Evolutionary conservation across 768 basidiomycete genomes (phyloP), one percentile per base, ranked within the genome.

Genomic region (Suillus bovinus): DNA sequence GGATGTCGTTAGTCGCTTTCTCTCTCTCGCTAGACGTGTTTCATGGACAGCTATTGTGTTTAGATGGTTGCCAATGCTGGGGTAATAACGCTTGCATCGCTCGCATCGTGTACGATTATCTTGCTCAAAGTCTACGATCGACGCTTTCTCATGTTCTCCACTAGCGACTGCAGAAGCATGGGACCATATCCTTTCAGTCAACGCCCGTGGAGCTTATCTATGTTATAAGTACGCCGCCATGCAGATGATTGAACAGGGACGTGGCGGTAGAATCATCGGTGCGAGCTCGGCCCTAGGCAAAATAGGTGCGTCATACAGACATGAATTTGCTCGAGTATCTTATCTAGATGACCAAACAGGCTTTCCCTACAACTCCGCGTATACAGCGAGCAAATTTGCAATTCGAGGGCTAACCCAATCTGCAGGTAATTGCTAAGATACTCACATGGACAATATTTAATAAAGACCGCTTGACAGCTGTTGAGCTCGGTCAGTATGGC

Each of bases 161-260:
- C 38, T 36, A 76, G 83, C 76, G 5, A 68, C 70, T 4, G 52
- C 74, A 1, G 73, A 78, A 10, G 71, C 78, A 0, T 81, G 75
- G 78, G 78, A 86, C 67, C 72, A 67, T 68, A 44, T 74, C 8
- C 73, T 82, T 63, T 74, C 78, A 5, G 74, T 88, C 66, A 89
- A 89, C 66, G 76, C 81, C 63, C 80, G 83, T 59, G 86, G 86
- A 41, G 74, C 80, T 2, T 87, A 84, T 74, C 78, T 84, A 63
- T 88, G 84, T 69, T 88, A 88, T 50, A 85, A 87, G 59, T 78
- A 87, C 62, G 88, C 86, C 2, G 86, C 84, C 20, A 75, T 74
- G 58, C 82, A 84, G 66, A 89, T 89, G 88, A 78, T 86, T 10
- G 61, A 67, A 10, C 83, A 84, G 72, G 79, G 81, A 0, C 74